phyloP scores from a whole-genome alignment of 805 yeast genomes.

The Pichia pseudocactophila region DNA sequence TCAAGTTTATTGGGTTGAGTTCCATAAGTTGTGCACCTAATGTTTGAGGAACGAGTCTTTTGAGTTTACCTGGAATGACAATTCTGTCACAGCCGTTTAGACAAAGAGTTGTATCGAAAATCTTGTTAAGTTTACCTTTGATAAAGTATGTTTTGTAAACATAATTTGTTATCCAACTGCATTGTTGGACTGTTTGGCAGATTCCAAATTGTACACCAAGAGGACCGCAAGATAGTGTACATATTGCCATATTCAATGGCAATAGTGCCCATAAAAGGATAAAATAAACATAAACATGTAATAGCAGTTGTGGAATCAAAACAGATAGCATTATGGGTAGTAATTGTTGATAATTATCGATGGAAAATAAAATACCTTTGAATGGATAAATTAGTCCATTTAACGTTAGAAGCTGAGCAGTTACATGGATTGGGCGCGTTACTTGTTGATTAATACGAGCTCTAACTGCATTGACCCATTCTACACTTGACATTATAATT shows the following conservation, averaged over 20 bases:
- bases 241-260: constrained; percentile 19
- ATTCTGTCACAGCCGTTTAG: constrained; percentile 20
- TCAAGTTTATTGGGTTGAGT: constrained; percentile 8
- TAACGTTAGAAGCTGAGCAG: constrained; percentile 12
- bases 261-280: constrained; percentile 16
- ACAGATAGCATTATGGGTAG: constrained; percentile 22
- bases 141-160: constrained; percentile 20
- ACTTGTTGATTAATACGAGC: constrained; percentile 17
- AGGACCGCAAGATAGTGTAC: constrained; percentile 21
- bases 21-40: constrained; percentile 18
- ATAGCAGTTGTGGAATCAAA: constrained; percentile 17
- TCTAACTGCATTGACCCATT: constrained; percentile 10
- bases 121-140: constrained; percentile 18
- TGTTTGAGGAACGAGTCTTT: constrained; percentile 22
- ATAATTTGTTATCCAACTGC: constrained; percentile 18
- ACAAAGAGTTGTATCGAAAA: constrained; percentile 24
- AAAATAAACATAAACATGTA: constrained; percentile 16
- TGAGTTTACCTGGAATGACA: constrained; percentile 28
- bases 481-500: not conserved
- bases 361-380: constrained; percentile 21
- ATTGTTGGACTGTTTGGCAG: constrained; percentile 20
- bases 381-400: constrained; percentile 18
- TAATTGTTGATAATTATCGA: constrained; percentile 16
- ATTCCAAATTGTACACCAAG: constrained; percentile 21
- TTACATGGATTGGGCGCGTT: constrained; percentile 16